Evolutionary conservation across 1,139 yeast species (phyloP), one percentile per base, ranked within the genome.

Genomic region (Yamadazyma friedrichii): DNA sequence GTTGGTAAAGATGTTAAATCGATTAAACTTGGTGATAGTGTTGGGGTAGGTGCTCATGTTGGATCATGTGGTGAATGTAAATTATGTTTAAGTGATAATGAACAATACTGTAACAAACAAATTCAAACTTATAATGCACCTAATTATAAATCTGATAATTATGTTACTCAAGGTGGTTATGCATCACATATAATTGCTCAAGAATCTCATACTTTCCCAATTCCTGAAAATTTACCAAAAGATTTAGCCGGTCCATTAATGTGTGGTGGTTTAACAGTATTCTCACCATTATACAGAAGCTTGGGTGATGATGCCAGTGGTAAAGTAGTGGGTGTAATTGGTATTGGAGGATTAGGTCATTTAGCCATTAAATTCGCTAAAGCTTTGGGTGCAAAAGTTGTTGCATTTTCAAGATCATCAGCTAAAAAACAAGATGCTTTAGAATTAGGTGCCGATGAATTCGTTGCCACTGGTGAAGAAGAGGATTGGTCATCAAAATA

Each of bases 241-340:
- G 67, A 63, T 40, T 58, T 63, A 39, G 86, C 80, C 30, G 85
- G 84, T 13, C 86, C 87, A 20, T 67, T 82, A 55, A 62, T 82
- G 66, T 82, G 88, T 64, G 87, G 82, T 33, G 88, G 88, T 43
- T 65, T 80, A 51, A 82, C 88, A 15, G 80, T 76, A 1, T 81
- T 65, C 61, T 67, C 80, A 5, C 88, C 88, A 33, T 57, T 82
- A 46, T 61, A 58, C 38, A 59, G 69, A 54, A 54, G 59, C 46
- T 50, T 65, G 29, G 61, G 62, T 50, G 38, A 17, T 13, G 45
- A 56, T 42, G 54, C 46, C 26, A 50, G 48, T 15, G 57, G 49
- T 17, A 65, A 64, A 46, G 69, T 72, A 40, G 72, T 73, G 43
- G 82, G 78, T 41, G 61, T 76, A 37, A 64, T 70, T 42, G 75